These are phyloP conservation scores for Diplodia corticola DNA, from an alignment of 2,329 filamentous ascomycete species.

Conservation along the genomic window DNA sequence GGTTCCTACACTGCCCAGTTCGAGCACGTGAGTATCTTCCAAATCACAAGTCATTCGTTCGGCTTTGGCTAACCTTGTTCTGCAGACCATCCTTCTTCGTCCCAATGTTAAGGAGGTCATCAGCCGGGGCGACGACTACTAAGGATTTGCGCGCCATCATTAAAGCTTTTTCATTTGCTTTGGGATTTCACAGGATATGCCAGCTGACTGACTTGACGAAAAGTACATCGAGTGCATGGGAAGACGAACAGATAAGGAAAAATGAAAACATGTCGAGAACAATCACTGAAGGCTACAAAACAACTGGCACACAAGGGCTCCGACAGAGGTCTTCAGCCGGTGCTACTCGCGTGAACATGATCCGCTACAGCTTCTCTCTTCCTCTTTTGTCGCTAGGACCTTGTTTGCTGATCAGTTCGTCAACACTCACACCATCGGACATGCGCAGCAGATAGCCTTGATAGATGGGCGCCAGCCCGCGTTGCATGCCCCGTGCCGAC, in stretches of 20 bases:
- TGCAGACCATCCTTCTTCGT: constrained; percentile 68
- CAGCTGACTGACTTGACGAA: neutral
- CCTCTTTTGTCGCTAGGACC: neutral
- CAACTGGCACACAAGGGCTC: neutral
- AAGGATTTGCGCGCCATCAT: constrained; percentile 28
- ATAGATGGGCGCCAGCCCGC: constrained; percentile 8
- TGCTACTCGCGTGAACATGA: too few species aligned
- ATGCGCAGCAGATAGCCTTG: constrained; percentile 15
- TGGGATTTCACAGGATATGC: neutral
- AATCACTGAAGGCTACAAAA: neutral
- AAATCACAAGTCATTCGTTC: too few species aligned
- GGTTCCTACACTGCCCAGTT: constrained; percentile 93
- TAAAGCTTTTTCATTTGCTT: neutral
- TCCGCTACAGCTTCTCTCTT: neutral
- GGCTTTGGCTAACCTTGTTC: neutral
- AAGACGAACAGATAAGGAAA: neutral
- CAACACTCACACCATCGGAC: constrained; percentile 8
- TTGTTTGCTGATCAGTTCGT: neutral
- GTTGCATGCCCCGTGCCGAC: neutral
- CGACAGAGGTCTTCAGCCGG: too few species aligned
- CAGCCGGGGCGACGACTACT: constrained; percentile 83
- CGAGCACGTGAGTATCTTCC: constrained; percentile 72
- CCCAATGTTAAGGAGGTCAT: constrained; percentile 75
- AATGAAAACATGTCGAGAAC: neutral
- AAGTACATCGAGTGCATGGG: neutral